These are phyloP conservation scores for Penicillium coffeae DNA, from an alignment of 495 filamentous ascomycete genomes.

Conservation along the genomic window DNA sequence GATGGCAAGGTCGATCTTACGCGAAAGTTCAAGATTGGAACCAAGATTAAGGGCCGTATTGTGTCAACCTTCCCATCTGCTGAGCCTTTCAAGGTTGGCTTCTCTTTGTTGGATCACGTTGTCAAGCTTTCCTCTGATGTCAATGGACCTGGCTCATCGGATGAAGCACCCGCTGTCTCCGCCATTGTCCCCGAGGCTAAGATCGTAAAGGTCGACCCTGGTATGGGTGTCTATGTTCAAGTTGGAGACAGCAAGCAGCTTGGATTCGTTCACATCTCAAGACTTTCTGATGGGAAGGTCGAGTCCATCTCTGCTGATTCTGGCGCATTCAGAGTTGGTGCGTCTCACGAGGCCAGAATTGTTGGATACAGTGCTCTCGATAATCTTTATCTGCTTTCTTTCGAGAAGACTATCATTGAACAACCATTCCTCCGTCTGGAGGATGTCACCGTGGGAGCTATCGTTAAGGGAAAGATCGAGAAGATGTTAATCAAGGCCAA, in stretches of 20 bases:
- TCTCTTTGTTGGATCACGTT: conserved; percentile 83
- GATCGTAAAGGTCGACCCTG: conserved; percentile 70
- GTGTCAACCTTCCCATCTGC: conserved; percentile 77
- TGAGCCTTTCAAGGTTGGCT: conserved; percentile 75
- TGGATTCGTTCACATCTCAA: conserved; percentile 92
- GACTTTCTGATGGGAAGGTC: conserved; percentile 79
- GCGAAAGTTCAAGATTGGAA: conserved; percentile 72
- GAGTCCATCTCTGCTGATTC: conserved; percentile 71
- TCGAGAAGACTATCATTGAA: conserved; percentile 75
- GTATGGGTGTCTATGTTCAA: conserved; percentile 76
- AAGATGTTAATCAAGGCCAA: conserved; percentile 70
- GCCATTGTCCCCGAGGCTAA: conserved; percentile 71
- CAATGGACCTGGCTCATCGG: conserved; percentile 41
- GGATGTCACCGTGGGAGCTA: conserved; percentile 75
- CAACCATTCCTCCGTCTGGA: conserved; percentile 87
- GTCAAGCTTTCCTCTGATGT: conserved; percentile 56
- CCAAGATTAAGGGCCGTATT: conserved; percentile 80
- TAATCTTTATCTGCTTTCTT: conserved; percentile 78
- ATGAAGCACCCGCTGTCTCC: conserved; percentile 63
- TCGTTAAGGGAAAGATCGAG: conserved; percentile 80
- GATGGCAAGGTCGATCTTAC: conserved; percentile 61
- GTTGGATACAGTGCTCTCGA: conserved; percentile 85
- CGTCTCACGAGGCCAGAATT: conserved; percentile 73
- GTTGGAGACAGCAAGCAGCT: conserved; percentile 67
- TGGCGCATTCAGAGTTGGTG: conserved; percentile 72